Evolutionary conservation across 768 basidiomycete genomes (phyloP), one percentile per base, ranked within the genome.

Genomic region (Chiua virens): DNA sequence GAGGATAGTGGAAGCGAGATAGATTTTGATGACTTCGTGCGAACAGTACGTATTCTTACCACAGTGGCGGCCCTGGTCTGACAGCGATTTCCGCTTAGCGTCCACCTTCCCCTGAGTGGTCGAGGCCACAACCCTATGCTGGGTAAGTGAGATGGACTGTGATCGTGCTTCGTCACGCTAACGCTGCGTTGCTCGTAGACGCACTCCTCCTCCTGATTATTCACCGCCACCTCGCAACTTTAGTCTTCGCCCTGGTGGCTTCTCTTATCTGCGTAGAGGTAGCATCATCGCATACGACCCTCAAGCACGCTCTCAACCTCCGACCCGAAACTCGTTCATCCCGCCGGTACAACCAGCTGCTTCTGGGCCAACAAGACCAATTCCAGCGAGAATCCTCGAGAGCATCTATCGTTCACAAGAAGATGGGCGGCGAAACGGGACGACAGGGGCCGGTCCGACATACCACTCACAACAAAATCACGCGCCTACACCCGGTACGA

Each of bases 1-100:
- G 64, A 67, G 5, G 64, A 65, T 44, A 66, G 62, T 37, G 65
- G 47, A 41, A 65, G 65, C 11, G 59, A 67, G 4, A 61, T 67
- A 59, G 65, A 67, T 47, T 36, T 61, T 35, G 64, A 65, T 25
- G 59, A 59, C 21, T 45, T 54, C 8, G 25, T 56, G 40, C 49
- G 40, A 47, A 50, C 52, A 2, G 62, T 64, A 27, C 3, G 59
- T 57, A 10, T 1, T 34, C 10, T 30, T 42, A 47, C 11, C 8
- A 22, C 9, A 10, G 14, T 39, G 28, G 14, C 47, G 14, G 43
- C 9, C 9, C 6, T 25, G 9, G 21, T 21, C 56, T 63, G 44
- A 64, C 41, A 9, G 7, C 5, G 10, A 22, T 14, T 35, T n/a
- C 30, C 28, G 14, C 32, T n/a, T 34, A 64, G 63, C 61, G 61